phyloP scores from a whole-genome alignment of 331 rosid genomes.

The Phaseolus coccineus region DNA sequence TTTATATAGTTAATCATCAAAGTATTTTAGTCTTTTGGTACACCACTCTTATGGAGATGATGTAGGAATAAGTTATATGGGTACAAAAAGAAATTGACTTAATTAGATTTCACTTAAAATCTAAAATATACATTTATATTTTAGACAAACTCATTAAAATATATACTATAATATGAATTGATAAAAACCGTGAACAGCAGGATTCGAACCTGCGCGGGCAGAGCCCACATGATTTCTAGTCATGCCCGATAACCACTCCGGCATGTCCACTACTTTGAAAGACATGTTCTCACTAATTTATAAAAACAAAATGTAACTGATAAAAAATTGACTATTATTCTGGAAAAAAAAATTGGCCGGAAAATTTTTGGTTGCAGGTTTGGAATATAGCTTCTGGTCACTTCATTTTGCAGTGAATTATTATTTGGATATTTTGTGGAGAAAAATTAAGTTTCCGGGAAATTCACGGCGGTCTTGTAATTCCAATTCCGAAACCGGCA shows the following conservation, averaged over 20 bases:
- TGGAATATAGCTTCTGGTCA: conserved; percentile 16
- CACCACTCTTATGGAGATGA: too few relatives aligned
- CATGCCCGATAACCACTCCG: conserved; percentile 99
- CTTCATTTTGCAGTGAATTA: conserved; percentile 17
- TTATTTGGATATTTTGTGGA: conserved; percentile 19
- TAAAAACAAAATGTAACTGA: too few relatives aligned
- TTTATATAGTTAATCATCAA: too few relatives aligned
- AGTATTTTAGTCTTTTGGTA: too few relatives aligned
- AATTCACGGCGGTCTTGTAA: conserved; percentile 14
- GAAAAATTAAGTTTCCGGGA: conserved; percentile 40
- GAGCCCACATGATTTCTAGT: conserved; percentile 99
- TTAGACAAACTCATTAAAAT: too few relatives aligned
- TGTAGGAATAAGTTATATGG: too few relatives aligned
- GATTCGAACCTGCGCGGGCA: conserved; percentile 99
- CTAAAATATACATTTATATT: too few relatives aligned
- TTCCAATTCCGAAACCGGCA: not conserved
- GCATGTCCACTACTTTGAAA: conserved; percentile 51
- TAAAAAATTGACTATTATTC: not conserved
- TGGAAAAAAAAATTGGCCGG: conserved; percentile 13
- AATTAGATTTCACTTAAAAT: too few relatives aligned
- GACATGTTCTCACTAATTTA: accelerated
- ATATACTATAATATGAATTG: too few relatives aligned
- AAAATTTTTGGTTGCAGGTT: not conserved
- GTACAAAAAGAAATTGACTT: too few relatives aligned
- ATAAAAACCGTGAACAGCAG: conserved; percentile 67